Evolutionary conservation across 2,329 filamentous ascomycete genomes (phyloP), one percentile per base, ranked within the genome.

Genomic region (Ceratocystis papillata): DNA sequence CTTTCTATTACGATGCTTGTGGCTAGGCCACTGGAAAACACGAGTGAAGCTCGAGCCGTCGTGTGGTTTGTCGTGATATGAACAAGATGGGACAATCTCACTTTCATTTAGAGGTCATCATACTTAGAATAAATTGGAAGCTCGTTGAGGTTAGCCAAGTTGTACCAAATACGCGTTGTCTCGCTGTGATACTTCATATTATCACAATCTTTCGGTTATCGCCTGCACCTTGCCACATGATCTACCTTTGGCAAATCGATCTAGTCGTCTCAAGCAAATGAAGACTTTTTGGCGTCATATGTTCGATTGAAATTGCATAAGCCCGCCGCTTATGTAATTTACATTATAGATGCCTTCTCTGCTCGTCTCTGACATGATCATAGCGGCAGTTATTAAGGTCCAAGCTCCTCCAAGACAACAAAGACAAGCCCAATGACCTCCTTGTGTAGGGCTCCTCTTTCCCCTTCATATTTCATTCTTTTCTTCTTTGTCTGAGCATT

Each of bases 11-110:
- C 28, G 30, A 33, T 59, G 25, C 28, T 30, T 30, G 17, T 59
- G 55, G 28, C 55, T 22, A 30, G 33, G 55, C 20, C 17, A 30
- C 55, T 37, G 15, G 17, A 30, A 15, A 59, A 59, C 55, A 59
- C 55, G 55, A 59, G 30, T 59, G 55, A 59, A 59, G 55, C 55
- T 37, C 55, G 55, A 59, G 55, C 55, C 55, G 28, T 59, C 10
- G 30, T 20, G 55, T n/a, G 55, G 55, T 59, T 33, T 33, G 28
- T 37, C 15, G 28, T n/a, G 22, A 12, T 33, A 20, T 59, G 55
- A 59, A 59, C 37, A 59, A 59, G 28, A 37, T 59, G 55, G 55
- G 2, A 37, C 17, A 59, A 59, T 37, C 28, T 59, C 55, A 59
- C 55, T 5, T 59, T 59, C 55, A 59, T 59, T 37, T 59, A 7